These are phyloP conservation scores for Trichophyton rubrum DNA, from an alignment of 2,329 filamentous ascomycete genomes.

Conservation along the genomic window DNA sequence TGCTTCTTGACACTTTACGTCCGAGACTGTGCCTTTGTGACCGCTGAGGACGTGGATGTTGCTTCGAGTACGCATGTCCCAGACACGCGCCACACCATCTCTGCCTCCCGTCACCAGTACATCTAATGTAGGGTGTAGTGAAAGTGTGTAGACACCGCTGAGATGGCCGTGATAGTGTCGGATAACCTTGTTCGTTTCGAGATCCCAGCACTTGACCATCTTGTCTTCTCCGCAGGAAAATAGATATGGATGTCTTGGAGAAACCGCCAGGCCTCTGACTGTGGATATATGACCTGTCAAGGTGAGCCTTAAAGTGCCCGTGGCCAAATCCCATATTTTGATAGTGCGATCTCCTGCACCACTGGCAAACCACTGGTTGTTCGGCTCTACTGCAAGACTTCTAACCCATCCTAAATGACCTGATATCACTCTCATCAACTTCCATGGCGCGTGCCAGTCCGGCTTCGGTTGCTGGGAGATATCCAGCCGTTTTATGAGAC, in stretches of 20 bases:
- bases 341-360: constrained; percentile 93
- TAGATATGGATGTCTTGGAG: constrained; percentile 84
- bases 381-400: constrained; percentile 78
- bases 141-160: constrained; percentile 85
- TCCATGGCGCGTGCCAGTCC: constrained; percentile 97
- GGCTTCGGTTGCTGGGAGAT: constrained; percentile 58
- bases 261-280: constrained; percentile 82
- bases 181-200: constrained; percentile 99
- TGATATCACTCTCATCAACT: constrained; percentile 93
- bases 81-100: constrained; percentile 87
- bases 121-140: constrained; percentile 87
- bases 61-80: constrained; percentile 95
- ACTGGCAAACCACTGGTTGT: constrained; percentile 95
- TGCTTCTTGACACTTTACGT: constrained; percentile 84
- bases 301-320: constrained; percentile 70
- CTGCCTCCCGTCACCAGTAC: constrained; percentile 89
- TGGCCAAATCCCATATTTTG: constrained; percentile 96
- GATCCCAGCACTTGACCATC: constrained; percentile 99
- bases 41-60: constrained; percentile 90
- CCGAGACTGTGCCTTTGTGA: constrained; percentile 80
- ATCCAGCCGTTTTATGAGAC: constrained; percentile 51
- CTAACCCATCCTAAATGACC: constrained; percentile 94
- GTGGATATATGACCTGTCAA: constrained; percentile 91
- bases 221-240: constrained; percentile 98
- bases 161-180: constrained; percentile 95